These are phyloP conservation scores for Hordeum pubiflorum DNA, from an alignment of 202 grass and related monocot genomes.

Conservation along the genomic window DNA sequence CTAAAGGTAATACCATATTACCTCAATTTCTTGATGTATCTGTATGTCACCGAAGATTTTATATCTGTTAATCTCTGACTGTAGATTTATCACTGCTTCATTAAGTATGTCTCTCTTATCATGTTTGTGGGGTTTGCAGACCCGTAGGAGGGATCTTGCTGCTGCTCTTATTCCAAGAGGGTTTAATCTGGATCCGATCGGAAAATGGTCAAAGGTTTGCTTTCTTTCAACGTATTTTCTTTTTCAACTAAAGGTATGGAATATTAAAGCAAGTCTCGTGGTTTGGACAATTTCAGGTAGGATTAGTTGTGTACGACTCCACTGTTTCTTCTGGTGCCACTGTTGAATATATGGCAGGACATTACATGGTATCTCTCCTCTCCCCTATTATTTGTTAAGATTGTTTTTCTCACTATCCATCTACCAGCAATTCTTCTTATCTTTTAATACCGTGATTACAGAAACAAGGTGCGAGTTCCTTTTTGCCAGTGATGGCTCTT, in stretches of 20 bases:
- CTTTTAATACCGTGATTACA: constrained; percentile 30
- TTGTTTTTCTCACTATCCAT: neutral
- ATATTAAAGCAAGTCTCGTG: neutral
- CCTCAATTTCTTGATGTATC: constrained; percentile 1
- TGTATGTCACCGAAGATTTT: neutral
- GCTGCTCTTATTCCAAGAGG: constrained; percentile 95
- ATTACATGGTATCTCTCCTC: constrained; percentile 72
- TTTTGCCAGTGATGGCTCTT: constrained; percentile 97
- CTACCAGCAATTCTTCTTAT: neutral
- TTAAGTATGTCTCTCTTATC: neutral
- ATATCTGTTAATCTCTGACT: neutral
- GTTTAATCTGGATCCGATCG: constrained; percentile 94
- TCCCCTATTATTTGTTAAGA: neutral
- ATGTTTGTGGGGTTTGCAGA: constrained; percentile 37
- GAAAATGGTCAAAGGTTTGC: constrained; percentile 97
- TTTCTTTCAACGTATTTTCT: constrained; percentile 1
- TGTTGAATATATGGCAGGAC: constrained; percentile 96
- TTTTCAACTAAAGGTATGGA: neutral
- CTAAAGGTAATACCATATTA: constrained; percentile 58
- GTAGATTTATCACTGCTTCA: constrained; percentile 1
- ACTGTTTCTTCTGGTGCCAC: constrained; percentile 89
- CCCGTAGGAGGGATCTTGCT: constrained; percentile 91
- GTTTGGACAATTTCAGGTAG: constrained; percentile 60
- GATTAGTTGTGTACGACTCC: constrained; percentile 92
- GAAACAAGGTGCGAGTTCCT: constrained; percentile 99